phyloP scores from a whole-genome alignment of 2,329 filamentous ascomycete species.

The Ambrosiella cleistominuta region DNA sequence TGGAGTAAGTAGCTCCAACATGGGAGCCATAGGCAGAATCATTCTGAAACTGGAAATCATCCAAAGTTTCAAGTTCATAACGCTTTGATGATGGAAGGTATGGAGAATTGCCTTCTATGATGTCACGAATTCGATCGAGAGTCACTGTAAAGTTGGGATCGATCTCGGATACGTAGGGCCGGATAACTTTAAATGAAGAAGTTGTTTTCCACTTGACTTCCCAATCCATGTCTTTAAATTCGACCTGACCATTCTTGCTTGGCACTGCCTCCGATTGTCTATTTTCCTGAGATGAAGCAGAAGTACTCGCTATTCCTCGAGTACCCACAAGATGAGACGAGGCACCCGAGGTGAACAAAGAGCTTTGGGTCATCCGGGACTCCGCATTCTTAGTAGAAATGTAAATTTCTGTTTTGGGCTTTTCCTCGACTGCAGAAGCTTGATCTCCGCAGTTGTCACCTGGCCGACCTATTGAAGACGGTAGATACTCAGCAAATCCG shows the following conservation, averaged over 20 bases:
- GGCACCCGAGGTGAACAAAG: neutral
- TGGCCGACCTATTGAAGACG: neutral
- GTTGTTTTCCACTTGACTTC: conserved; percentile 9
- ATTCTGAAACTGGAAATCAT: conserved; percentile 9
- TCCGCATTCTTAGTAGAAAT: neutral
- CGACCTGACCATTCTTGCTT: neutral
- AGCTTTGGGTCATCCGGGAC: neutral
- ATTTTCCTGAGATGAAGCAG: neutral
- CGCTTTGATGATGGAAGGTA: conserved; percentile 7
- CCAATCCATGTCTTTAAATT: conserved; percentile 9
- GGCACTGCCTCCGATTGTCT: neutral
- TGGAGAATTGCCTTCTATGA: conserved; percentile 7
- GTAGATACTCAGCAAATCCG: neutral
- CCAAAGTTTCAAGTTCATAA: conserved; percentile 6
- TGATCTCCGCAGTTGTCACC: neutral
- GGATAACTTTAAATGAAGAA: conserved; percentile 9
- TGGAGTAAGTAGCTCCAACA: neutral
- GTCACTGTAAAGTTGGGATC: conserved; percentile 1
- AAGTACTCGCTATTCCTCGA: no score
- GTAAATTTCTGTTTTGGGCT: neutral
- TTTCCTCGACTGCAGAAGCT: neutral
- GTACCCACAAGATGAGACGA: no score
- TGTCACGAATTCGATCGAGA: conserved; percentile 9
- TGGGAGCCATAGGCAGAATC: conserved; percentile 5
- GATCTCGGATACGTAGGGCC: neutral